Evolutionary conservation across 2,329 filamentous ascomycete species (phyloP), one percentile per base, ranked within the genome.

Genomic region (Lomentospora prolificans): DNA sequence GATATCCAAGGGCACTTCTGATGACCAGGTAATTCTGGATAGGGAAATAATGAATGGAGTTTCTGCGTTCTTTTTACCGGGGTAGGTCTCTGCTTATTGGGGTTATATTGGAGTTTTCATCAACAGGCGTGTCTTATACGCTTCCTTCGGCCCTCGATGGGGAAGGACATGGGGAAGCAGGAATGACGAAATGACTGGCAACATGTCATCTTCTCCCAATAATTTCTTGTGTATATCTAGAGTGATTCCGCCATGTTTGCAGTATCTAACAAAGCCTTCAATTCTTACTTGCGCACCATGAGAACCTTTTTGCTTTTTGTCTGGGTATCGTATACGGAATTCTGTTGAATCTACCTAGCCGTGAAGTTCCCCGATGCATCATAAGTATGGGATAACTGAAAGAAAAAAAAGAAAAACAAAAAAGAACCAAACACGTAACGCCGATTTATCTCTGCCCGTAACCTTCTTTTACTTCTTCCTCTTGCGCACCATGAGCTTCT

Each of bases 401-500:
- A 50, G 50, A 10, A 44, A 36, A 59, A 58, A 59, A 59, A 59
- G 56, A 56, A 58, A 52, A 55, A 55, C 46, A 59, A 56, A 51
- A 57, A n/a, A n/a, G n/a, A n/a, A n/a, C n/a, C n/a, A n/a, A n/a
- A n/a, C n/a, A n/a, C n/a, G n/a, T n/a, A n/a, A n/a, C n/a, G n/a
- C n/a, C n/a, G n/a, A n/a, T 54, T n/a, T n/a, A n/a, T n/a, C n/a
- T n/a, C n/a, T n/a, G n/a, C n/a, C n/a, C n/a, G n/a, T 46, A 14
- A 50, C 25, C 12, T 58, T 12, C 30, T 28, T 53, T 66, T 72
- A 84, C 64, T 80, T 74, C 73, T 86, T 86, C 60, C 82, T 75
- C 66, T 80, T 75, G 60, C 79, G 76, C 56, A 84, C 75, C 72
- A 82, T 84, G 60, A 84, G 77, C 70, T 81, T 84, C 67, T 78